Evolutionary conservation across 345 rosid species (phyloP).

Genomic region (Dimocarpus longan): DNA sequence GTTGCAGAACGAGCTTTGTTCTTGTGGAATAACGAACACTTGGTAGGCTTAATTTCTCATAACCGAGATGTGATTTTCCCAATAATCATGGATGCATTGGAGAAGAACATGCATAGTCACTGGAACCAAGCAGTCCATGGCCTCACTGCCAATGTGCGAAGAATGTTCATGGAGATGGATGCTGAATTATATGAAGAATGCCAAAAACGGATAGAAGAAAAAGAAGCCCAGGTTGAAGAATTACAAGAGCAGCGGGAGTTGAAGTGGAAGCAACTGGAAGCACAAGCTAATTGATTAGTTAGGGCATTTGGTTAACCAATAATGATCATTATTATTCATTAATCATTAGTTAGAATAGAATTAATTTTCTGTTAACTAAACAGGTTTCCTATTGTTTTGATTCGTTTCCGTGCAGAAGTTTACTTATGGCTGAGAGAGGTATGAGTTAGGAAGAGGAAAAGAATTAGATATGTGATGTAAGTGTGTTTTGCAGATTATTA

Average conservation of each 20-base stretch:
- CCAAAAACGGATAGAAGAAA: slow-evolving; percentile 31
- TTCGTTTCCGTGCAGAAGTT: neutral
- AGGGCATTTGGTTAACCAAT: neutral
- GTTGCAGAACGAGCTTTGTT: slow-evolving; percentile 68
- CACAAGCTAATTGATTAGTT: slow-evolving; percentile 31
- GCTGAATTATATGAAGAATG: slow-evolving; percentile 43
- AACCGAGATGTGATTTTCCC: slow-evolving; percentile 56
- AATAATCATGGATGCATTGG: slow-evolving; percentile 56
- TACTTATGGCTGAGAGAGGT: neutral
- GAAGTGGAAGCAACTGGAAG: slow-evolving; percentile 49
- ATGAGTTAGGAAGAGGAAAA: neutral
- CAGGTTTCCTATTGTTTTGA: slow-evolving; percentile 14
- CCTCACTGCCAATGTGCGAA: slow-evolving; percentile 53
- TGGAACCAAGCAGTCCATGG: slow-evolving; percentile 66
- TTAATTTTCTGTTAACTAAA: neutral
- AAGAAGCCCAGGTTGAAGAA: slow-evolving; percentile 39
- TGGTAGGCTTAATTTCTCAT: slow-evolving; percentile 50
- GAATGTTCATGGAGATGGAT: slow-evolving; percentile 51
- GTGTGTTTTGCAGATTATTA: neutral
- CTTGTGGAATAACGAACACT: slow-evolving; percentile 70
- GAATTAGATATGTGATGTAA: neutral
- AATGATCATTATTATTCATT: slow-evolving; percentile 6
- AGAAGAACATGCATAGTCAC: slow-evolving; percentile 55
- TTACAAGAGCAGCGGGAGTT: slow-evolving; percentile 42
- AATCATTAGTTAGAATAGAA: slow-evolving; percentile 13